Percentiles rank a stretch among this genome's conserved stretches.
Conservation (phyloP, 1,284 basidiomycete species). For the Cryptococcus neoformans region DNA sequence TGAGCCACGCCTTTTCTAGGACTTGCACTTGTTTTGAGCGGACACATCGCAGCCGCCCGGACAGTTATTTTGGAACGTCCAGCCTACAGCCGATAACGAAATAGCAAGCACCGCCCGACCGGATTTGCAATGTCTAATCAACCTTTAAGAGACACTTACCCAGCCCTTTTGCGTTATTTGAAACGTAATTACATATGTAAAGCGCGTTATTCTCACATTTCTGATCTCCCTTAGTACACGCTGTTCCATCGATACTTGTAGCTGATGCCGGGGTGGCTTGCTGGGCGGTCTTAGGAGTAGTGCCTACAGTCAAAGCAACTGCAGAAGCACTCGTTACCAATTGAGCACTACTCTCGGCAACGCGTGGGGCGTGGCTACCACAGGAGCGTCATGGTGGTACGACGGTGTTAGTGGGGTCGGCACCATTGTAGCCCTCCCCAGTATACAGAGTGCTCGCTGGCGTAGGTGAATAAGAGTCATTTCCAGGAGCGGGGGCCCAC, state of each 20-base stretch:
- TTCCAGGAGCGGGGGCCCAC: constrained; percentile 10
- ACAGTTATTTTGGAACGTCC: not conserved
- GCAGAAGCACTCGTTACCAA: not conserved
- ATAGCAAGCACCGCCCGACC: not conserved
- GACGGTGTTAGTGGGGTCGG: not conserved
- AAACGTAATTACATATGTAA: constrained; percentile 7
- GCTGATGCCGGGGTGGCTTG: not conserved
- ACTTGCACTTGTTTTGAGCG: not conserved
- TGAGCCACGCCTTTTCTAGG: not conserved
- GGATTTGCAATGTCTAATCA: not conserved
- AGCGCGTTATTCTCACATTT: constrained; percentile 1
- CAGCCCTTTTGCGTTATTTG: constrained; percentile 2
- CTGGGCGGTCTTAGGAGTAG: not conserved
- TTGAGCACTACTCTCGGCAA: not conserved
- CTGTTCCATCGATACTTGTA: not conserved
- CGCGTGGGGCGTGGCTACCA: not conserved
- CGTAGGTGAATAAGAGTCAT: constrained; percentile 5
- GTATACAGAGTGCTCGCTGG: constrained; percentile 4
- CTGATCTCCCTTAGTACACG: constrained; percentile 2
- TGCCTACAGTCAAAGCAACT: not conserved
- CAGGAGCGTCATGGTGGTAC: constrained; percentile 6
- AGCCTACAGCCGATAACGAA: not conserved
- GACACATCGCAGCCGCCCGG: constrained; percentile 3
- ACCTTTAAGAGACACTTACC: not conserved
- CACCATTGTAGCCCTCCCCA: constrained; percentile 5